phyloP scores from a whole-genome alignment of 2,329 filamentous ascomycete genomes.

The Colletotrichum ledebouriae region DNA sequence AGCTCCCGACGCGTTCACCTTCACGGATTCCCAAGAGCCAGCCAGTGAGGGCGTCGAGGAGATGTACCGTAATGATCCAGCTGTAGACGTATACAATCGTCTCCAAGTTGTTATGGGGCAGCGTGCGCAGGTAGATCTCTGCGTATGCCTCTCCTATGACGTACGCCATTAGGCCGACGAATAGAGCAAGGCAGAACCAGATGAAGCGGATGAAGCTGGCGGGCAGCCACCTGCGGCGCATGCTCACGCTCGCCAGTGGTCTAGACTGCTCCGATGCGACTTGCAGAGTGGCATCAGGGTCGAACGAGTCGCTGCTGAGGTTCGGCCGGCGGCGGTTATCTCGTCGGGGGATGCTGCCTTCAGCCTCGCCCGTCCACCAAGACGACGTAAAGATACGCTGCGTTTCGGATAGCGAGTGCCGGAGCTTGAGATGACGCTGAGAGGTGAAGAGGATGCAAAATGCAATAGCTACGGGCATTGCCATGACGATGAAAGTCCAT shows the following conservation, averaged over 20 bases:
- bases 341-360: constrained; percentile 57
- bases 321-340: constrained; percentile 57
- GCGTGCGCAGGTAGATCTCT: constrained; percentile 75
- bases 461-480: constrained; percentile 75
- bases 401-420: constrained; percentile 73
- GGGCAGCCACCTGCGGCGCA: constrained; percentile 70
- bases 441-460: constrained; percentile 74
- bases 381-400: constrained; percentile 76
- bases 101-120: constrained; percentile 75
- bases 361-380: constrained; percentile 74
- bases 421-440: constrained; percentile 72
- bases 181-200: constrained; percentile 76
- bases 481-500: constrained; percentile 79
- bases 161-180: constrained; percentile 74
- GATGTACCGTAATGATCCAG: constrained; percentile 76
- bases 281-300: constrained; percentile 50
- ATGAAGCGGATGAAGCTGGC: constrained; percentile 77
- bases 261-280: constrained; percentile 39
- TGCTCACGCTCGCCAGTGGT: constrained; percentile 51
- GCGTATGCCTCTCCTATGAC: constrained; percentile 78
- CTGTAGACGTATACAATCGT: constrained; percentile 79
- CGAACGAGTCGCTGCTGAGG: constrained; percentile 53
- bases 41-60: constrained; percentile 74
- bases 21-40: constrained; percentile 77
- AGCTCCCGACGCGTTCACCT: constrained; percentile 76